A percentile compares a stretch with the other conserved stretches of the same genome.
phyloP scores from a whole-genome alignment of 164 flowering plant species.

The Chloranthus sessilifolius region DNA sequence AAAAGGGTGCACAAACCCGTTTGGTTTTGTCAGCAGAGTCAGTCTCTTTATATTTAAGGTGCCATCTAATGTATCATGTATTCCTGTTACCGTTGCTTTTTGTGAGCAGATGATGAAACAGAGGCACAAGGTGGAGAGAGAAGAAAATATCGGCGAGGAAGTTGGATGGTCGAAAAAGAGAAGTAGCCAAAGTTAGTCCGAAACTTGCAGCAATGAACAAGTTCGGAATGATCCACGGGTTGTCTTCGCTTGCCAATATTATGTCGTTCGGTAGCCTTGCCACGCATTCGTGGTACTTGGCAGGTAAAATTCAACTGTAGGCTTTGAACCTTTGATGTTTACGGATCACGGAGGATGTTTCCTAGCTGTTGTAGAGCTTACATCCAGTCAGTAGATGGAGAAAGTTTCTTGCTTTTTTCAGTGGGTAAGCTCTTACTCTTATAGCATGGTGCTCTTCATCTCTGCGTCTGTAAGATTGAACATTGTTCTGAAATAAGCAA shows the following conservation, averaged over 20 bases:
- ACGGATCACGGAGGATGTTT: background rate
- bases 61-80: no score
- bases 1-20: no score
- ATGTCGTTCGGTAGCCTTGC: slow-evolving; percentile 83
- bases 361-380: slow-evolving; percentile 4
- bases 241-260: slow-evolving; percentile 85
- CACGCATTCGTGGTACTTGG: slow-evolving; percentile 89
- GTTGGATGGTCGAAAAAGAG: slow-evolving; percentile 85
- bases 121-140: slow-evolving; percentile 91
- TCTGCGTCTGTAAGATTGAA: no score
- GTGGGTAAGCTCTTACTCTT: background rate
- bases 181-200: slow-evolving; percentile 69
- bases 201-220: slow-evolving; percentile 91
- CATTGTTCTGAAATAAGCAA: no score
- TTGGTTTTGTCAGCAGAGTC: no score
- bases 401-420: background rate
- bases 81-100: no score
- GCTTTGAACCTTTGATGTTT: no score
- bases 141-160: slow-evolving; percentile 76
- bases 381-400: background rate
- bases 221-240: slow-evolving; percentile 95
- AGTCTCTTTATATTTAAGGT: no score
- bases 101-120: slow-evolving; percentile 78
- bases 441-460: no score
- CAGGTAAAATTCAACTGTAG: slow-evolving; percentile 69